Percentiles rank a stretch among this genome's conserved stretches.
phyloP scores from a whole-genome alignment of 257 asterid genomes.

The Leptodermis oblonga region DNA sequence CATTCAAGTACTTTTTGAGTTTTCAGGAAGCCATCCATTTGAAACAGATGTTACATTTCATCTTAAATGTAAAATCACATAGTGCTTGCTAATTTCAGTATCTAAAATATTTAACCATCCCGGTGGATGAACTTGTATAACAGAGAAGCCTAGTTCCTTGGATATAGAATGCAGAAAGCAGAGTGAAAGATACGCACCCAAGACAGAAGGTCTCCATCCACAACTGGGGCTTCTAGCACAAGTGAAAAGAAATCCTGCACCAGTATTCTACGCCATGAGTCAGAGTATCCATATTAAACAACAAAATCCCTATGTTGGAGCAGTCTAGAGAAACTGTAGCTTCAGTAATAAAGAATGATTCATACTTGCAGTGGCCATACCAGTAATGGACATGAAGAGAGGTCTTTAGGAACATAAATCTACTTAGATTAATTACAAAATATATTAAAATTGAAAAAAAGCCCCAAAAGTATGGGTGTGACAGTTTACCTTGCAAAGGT shows the following conservation, averaged over 20 bases:
- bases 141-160: not conserved
- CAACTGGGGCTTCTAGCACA: conserved; percentile 79
- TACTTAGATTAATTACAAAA: not conserved
- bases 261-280: not conserved
- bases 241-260: conserved; percentile 81
- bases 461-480: not conserved
- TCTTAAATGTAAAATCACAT: not conserved
- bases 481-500: conserved; percentile 66
- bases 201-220: conserved; percentile 89
- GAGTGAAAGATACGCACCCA: conserved; percentile 47
- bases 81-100: not conserved
- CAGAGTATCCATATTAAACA: not conserved
- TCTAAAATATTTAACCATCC: not conserved
- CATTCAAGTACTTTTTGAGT: not conserved
- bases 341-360: not conserved
- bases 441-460: not conserved
- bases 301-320: not conserved
- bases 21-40: not conserved
- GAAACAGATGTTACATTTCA: not conserved
- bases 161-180: not conserved
- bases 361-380: not conserved
- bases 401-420: not conserved
- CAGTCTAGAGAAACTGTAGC: not conserved
- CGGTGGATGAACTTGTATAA: not conserved
- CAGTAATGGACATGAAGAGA: not conserved